These are phyloP conservation scores for Penicillium sp. DNA, from an alignment of 2,329 filamentous ascomycete species.

Conservation along the genomic window DNA sequence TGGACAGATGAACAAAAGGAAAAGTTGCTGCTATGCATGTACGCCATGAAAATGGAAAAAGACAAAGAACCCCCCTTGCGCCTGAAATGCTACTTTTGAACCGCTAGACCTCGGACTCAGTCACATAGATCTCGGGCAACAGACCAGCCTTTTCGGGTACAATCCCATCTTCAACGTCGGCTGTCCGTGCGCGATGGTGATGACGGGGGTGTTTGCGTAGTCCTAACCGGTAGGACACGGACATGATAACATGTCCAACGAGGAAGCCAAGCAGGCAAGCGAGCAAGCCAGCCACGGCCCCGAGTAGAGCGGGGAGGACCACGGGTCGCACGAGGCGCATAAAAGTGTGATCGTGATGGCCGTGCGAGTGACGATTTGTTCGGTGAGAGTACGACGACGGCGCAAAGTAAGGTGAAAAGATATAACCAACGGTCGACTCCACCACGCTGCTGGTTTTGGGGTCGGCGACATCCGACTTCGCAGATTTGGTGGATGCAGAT, in stretches of 20 bases:
- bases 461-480: neutral
- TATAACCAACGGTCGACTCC: slow-evolving; percentile 16
- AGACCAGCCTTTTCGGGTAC: slow-evolving; percentile 18
- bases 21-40: slow-evolving; percentile 7
- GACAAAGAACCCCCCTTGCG: neutral
- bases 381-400: slow-evolving; percentile 15
- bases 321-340: slow-evolving; percentile 35
- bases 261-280: slow-evolving; percentile 42
- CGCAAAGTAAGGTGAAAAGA: slow-evolving; percentile 18
- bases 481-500: neutral
- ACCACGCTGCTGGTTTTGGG: neutral
- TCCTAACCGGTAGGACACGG: slow-evolving; percentile 11
- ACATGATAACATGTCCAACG: slow-evolving; percentile 27
- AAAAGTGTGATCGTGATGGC: slow-evolving; percentile 19
- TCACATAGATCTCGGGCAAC: slow-evolving; percentile 11
- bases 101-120: slow-evolving; percentile 4
- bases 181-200: neutral
- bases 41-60: slow-evolving; percentile 1
- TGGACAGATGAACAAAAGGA: neutral
- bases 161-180: slow-evolving; percentile 10
- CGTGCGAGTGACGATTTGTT: slow-evolving; percentile 23
- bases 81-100: slow-evolving; percentile 5
- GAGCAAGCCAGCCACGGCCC: slow-evolving; percentile 37
- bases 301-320: slow-evolving; percentile 41
- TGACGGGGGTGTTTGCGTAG: slow-evolving; percentile 4